These are phyloP conservation scores for Leccinum uliginosum DNA, from an alignment of 768 basidiomycete species.

Conservation along the genomic window DNA sequence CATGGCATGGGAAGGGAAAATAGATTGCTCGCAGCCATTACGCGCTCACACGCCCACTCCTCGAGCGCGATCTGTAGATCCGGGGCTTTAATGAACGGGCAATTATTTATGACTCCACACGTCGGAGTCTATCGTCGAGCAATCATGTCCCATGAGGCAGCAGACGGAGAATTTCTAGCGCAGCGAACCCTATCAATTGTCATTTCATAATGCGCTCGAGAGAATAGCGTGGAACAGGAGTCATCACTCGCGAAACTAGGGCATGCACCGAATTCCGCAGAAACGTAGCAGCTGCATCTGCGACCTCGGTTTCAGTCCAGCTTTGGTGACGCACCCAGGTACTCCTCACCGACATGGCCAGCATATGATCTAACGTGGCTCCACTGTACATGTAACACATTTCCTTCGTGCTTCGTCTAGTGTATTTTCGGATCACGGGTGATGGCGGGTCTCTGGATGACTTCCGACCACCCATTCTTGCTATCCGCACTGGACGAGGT, in stretches of 20 bases:
- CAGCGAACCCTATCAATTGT: not conserved
- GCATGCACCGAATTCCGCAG: not conserved
- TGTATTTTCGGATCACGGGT: slow-evolving; percentile 23
- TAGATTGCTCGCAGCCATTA: slow-evolving; percentile 77
- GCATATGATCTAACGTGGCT: slow-evolving; percentile 67
- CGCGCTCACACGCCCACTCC: slow-evolving; percentile 85
- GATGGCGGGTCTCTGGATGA: slow-evolving; percentile 22
- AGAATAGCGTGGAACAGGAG: not conserved
- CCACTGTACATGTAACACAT: slow-evolving; percentile 73
- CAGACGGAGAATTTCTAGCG: not conserved
- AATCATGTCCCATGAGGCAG: slow-evolving; percentile 1
- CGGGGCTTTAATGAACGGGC: slow-evolving; percentile 47
- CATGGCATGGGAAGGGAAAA: slow-evolving; percentile 17
- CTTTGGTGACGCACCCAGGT: not conserved
- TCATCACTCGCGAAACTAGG: not conserved
- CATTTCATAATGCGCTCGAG: not conserved
- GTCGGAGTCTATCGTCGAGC: not conserved
- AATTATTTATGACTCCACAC: not conserved
- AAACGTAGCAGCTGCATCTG: slow-evolving; percentile 31
- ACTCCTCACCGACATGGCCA: slow-evolving; percentile 77
- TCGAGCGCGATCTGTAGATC: slow-evolving; percentile 77
- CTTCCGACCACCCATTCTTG: slow-evolving; percentile 27
- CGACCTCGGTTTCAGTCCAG: not conserved
- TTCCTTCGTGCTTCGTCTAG: slow-evolving; percentile 29
- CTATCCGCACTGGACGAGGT: slow-evolving; percentile 14